Percentiles rank a stretch among this genome's conserved stretches.
Evolutionary conservation across 148 eudicot species (phyloP).

Genomic region (Fagopyrum esculentum): DNA sequence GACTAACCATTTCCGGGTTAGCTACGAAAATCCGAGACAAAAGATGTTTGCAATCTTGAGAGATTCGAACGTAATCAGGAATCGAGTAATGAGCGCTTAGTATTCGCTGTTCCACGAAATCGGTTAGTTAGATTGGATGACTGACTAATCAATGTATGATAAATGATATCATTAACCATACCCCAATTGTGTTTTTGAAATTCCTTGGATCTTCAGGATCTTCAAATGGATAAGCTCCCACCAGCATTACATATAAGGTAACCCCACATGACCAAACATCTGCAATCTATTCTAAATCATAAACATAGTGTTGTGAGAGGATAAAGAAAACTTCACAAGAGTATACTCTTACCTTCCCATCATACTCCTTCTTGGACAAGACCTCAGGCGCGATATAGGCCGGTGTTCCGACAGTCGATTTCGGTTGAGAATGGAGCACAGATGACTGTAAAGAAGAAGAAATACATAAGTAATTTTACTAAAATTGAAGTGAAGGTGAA

Average conservation of each 20-base stretch:
- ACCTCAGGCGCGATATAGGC: constrained; percentile 88
- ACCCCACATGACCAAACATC: constrained; percentile 98
- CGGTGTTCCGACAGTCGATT: constrained; percentile 81
- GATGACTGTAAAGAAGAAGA: constrained; percentile 39
- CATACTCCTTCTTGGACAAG: constrained; percentile 57
- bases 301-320: neutral
- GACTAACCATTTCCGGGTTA: constrained; percentile 60
- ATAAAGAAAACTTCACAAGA: too few relatives aligned
- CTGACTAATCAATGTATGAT: neutral
- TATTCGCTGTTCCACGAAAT: constrained; percentile 45
- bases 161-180: constrained; percentile 13
- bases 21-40: constrained; percentile 67
- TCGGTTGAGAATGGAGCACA: constrained; percentile 71
- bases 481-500: constrained; percentile 3
- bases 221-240: constrained; percentile 86
- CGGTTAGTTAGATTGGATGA: neutral
- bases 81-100: constrained; percentile 63
- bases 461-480: neutral
- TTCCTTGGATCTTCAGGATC: constrained; percentile 72
- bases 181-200: constrained; percentile 61
- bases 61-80: constrained; percentile 69
- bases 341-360: constrained; percentile 54
- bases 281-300: constrained; percentile 43
- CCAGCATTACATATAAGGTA: constrained; percentile 74
- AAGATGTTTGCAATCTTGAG: constrained; percentile 61